Conservation (phyloP, 108 stramenopile genomes). For the Hondaea fermentalgiana region DNA sequence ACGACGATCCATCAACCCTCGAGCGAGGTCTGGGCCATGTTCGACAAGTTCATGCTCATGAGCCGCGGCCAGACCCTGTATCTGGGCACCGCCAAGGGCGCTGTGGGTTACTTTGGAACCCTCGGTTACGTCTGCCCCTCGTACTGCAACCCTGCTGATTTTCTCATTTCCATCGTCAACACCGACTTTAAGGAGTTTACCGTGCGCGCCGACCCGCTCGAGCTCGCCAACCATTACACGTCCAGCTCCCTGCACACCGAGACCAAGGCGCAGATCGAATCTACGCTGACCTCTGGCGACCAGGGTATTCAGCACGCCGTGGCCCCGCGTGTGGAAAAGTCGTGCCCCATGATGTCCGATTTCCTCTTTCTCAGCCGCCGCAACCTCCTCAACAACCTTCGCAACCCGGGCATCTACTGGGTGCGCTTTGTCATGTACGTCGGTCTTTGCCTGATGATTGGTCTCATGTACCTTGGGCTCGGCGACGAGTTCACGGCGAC, state of each 20-base stretch:
- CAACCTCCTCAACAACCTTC: background rate
- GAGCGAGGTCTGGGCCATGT: slow-evolving; percentile 25
- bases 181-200: background rate
- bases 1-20: slow-evolving; percentile 47
- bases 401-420: slow-evolving; percentile 20
- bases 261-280: background rate
- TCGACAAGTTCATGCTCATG: slow-evolving; percentile 29
- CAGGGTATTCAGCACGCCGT: background rate
- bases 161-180: slow-evolving; percentile 7
- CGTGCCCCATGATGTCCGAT: background rate
- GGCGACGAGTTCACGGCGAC: background rate
- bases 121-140: slow-evolving; percentile 8
- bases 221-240: background rate
- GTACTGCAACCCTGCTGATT: slow-evolving; percentile 23
- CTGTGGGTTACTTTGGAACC: background rate
- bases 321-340: background rate
- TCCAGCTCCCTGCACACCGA: background rate
- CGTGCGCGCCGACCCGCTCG: background rate
- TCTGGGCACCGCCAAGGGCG: slow-evolving; percentile 27
- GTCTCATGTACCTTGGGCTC: slow-evolving; percentile 8
- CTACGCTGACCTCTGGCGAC: background rate
- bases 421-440: slow-evolving; percentile 23
- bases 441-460: background rate
- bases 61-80: slow-evolving; percentile 39
- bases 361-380: slow-evolving; percentile 8